These are phyloP conservation scores for Lindgomyces ingoldianus DNA, from an alignment of 495 filamentous ascomycete species.

Conservation along the genomic window DNA sequence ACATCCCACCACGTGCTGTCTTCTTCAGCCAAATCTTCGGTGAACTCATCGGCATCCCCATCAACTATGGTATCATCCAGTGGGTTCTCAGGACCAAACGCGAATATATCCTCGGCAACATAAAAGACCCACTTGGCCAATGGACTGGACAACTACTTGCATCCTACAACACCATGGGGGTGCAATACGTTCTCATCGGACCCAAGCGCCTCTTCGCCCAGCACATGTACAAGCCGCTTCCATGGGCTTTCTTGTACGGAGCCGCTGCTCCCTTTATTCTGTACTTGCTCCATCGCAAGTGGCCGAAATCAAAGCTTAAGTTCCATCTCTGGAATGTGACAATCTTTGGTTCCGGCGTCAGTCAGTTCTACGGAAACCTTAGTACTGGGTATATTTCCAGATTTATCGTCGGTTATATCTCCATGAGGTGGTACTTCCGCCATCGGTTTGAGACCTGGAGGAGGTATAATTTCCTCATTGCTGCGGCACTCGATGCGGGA, in stretches of 20 bases:
- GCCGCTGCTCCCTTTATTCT: conserved; percentile 52
- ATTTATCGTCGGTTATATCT: conserved; percentile 58
- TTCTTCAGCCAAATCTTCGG: conserved; percentile 58
- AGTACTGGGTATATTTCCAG: conserved; percentile 58
- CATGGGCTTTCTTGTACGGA: conserved; percentile 59
- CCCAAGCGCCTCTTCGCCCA: conserved; percentile 55
- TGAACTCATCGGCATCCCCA: conserved; percentile 53
- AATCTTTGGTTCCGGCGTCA: conserved; percentile 54
- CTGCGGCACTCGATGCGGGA: conserved; percentile 59
- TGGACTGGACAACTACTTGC: conserved; percentile 57
- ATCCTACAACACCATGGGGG: conserved; percentile 52
- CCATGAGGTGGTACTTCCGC: conserved; percentile 46
- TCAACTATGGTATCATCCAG: conserved; percentile 52
- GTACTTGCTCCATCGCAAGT: conserved; percentile 52
- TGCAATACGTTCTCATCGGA: conserved; percentile 59
- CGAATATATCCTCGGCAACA: conserved; percentile 54
- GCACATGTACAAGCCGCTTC: conserved; percentile 53
- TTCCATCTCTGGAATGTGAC: conserved; percentile 58
- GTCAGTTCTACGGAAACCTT: conserved; percentile 52
- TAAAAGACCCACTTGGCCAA: conserved; percentile 55
- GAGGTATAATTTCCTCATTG: conserved; percentile 58
- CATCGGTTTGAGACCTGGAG: conserved; percentile 56
- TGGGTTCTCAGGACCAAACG: conserved; percentile 54
- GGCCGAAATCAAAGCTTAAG: conserved; percentile 49
- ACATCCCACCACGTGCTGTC: conserved; percentile 51